phyloP scores from a whole-genome alignment of 768 basidiomycete species.

The Thelephora aurantiotincta region DNA sequence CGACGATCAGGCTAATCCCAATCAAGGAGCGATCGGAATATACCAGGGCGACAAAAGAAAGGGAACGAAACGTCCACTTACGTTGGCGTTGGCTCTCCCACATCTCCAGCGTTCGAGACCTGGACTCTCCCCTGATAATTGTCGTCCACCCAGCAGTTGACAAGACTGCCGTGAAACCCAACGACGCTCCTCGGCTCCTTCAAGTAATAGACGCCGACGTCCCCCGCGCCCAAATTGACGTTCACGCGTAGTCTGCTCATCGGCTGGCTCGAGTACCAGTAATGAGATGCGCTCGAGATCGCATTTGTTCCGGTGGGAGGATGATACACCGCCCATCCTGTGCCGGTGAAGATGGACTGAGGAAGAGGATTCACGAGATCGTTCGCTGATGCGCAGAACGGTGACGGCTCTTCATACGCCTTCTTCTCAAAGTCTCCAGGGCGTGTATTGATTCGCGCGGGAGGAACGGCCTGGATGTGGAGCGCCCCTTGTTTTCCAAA shows the following conservation, averaged over 20 bases:
- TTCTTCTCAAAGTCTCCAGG: constrained; percentile 26
- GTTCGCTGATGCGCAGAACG: constrained; percentile 92
- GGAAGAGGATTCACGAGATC: constrained; percentile 96
- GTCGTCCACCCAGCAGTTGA: constrained; percentile 98
- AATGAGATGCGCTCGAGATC: constrained; percentile 53
- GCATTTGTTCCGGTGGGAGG: constrained; percentile 32
- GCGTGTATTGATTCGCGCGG: constrained; percentile 53
- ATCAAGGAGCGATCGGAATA: constrained; percentile 1
- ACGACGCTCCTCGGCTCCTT: constrained; percentile 47
- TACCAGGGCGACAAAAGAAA: neutral
- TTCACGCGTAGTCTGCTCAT: constrained; percentile 75
- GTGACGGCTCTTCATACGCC: constrained; percentile 75
- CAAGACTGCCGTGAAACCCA: constrained; percentile 42
- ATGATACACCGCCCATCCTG: constrained; percentile 79
- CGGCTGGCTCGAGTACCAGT: constrained; percentile 86
- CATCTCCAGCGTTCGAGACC: constrained; percentile 64
- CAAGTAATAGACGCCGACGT: constrained; percentile 85
- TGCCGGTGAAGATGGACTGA: constrained; percentile 84
- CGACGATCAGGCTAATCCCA: neutral
- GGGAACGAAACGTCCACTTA: constrained; percentile 23
- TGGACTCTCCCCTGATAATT: constrained; percentile 68
- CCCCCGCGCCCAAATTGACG: constrained; percentile 74
- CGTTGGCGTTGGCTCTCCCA: constrained; percentile 49
- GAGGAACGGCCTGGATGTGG: constrained; percentile 42
- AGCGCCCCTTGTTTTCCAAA: constrained; percentile 18